phyloP scores from a whole-genome alignment of 2,329 filamentous ascomycete species.

The Pestalotiopsis sp. region DNA sequence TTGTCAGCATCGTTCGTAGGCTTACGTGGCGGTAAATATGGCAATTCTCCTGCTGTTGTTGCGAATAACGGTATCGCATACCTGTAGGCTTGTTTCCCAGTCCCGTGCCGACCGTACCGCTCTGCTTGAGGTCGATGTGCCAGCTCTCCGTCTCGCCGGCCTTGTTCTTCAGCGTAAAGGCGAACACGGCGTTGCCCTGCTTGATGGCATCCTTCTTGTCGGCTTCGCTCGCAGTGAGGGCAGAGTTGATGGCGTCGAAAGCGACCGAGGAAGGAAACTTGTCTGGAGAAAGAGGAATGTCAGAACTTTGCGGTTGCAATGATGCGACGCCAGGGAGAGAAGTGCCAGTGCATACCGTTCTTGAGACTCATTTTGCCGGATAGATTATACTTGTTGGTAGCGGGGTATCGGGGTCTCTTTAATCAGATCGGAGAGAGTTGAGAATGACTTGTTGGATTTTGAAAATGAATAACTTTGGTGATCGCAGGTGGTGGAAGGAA shows the following conservation, averaged over 20 bases:
- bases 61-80: constrained; percentile 40
- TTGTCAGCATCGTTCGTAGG: not conserved
- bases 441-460: not conserved
- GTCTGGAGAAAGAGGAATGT: constrained; percentile 44
- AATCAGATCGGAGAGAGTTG: not conserved
- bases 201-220: constrained; percentile 85
- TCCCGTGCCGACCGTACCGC: constrained; percentile 79
- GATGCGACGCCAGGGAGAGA: not conserved
- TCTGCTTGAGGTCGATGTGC: constrained; percentile 94
- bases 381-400: not conserved
- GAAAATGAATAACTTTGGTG: not conserved
- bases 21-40: not conserved
- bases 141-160: constrained; percentile 79
- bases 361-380: constrained; percentile 66
- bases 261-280: constrained; percentile 87
- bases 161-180: constrained; percentile 89
- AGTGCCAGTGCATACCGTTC: constrained; percentile 55
- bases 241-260: constrained; percentile 82
- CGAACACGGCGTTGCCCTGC: constrained; percentile 82
- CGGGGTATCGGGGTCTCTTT: not conserved
- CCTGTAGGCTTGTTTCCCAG: constrained; percentile 79
- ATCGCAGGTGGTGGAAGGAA: not conserved
- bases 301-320: not conserved
- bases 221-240: constrained; percentile 66
- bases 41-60: not conserved